Base-by-base conservation (phyloP, 1,284 basidiomycete genomes). In the Mrakiaceae sp. region DNA sequence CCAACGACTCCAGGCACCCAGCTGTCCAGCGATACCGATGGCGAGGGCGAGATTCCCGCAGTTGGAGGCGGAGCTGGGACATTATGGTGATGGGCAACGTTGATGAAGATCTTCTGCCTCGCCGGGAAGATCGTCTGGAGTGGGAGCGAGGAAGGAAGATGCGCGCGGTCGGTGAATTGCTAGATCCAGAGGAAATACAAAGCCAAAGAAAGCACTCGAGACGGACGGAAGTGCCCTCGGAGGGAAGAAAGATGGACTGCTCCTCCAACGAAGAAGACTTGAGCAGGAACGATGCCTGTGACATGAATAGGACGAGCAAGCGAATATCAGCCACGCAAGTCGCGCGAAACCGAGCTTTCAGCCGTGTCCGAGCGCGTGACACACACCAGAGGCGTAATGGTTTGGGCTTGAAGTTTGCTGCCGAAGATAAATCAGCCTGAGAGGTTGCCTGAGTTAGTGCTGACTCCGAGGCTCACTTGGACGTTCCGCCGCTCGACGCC, bases 31-130 rank as follows among this genome's bases (percentile, higher is more conserved):
- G 27, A 27, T 27, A 27, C 27, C 27, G 27, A 27, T 27, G 27
- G 27, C 27, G 27, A 27, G 1, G 10, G 52, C 55, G 11, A 43
- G 51, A 5, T 4, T 4, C 39, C 50, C 42, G 42, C 40, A 8
- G 16, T 48, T 47, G n/a, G 39, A 0, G n/a, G 60, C 5, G 64
- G 54, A 2, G 11, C 49, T 14, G 64, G 64, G 39, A 62, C 27
- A 27, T 47, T 40, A 11, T 48, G 49, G n/a, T 66, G 64, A 42
- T 62, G 60, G 16, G 60, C 47, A 39, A 62, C 55, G 57, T 66
- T 66, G 58, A 66, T 61, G 57, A 66, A 66, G 4, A 51, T 40
- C 39, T 66, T 65, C 39, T 46, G 44, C 12, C 43, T 47, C 4
- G 52, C 46, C 27, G 59, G 48, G 49, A 61, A 65, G 12, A 54